These are phyloP conservation scores for Dictyostelium firmibasis DNA, from an alignment of 78 protist species.

Conservation along the genomic window DNA sequence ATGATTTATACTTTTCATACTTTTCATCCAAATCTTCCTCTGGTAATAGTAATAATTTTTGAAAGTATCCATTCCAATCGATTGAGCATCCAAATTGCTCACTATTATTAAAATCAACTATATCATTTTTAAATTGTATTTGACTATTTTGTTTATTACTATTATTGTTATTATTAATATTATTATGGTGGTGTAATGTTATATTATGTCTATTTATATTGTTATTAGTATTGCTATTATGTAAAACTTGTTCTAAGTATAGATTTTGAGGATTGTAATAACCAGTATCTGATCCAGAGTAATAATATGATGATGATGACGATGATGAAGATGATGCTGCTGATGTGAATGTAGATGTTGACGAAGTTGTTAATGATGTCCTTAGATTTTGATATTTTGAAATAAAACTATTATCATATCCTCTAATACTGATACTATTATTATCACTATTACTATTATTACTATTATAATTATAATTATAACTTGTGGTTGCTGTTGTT, in stretches of 20 bases:
- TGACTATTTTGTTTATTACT: neutral
- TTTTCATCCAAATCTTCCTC: conserved; percentile 45
- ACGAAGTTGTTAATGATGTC: neutral
- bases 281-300: neutral
- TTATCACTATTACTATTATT: neutral
- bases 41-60: conserved; percentile 44
- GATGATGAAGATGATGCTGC: neutral
- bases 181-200: neutral
- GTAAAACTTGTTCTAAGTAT: neutral
- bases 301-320: neutral
- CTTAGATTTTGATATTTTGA: too few relatives aligned
- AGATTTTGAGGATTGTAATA: neutral
- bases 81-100: conserved; percentile 53
- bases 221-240: neutral
- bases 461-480: neutral
- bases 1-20: conserved; percentile 48
- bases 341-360: neutral
- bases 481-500: neutral
- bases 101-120: neutral
- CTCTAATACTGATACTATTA: neutral
- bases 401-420: neutral
- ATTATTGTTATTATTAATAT: neutral
- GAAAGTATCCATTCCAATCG: conserved; percentile 79
- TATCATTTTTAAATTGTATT: conserved; percentile 7
- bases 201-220: neutral